Evolutionary conservation across 768 basidiomycete species (phyloP), one percentile per base, ranked within the genome.

Genomic region (Rubroboletus satanas): DNA sequence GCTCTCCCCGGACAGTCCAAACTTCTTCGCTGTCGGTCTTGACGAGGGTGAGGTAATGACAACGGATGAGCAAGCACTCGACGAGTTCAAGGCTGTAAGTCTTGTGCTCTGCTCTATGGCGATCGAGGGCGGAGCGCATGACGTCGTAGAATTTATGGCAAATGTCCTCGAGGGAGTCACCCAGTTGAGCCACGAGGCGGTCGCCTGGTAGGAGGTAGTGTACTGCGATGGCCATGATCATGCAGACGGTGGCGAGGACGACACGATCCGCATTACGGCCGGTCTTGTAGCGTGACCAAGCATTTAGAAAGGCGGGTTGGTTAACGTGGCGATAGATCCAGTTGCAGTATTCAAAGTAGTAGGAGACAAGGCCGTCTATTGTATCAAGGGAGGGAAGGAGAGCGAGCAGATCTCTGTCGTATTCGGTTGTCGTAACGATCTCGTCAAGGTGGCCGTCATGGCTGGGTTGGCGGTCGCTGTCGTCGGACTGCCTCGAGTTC

Each of bases 291-390:
- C 82, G 82, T 31, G 80, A 76, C 90, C 89, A 93, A 21, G 84
- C 83, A 28, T 75, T 70, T 11, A 73, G 71, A 66, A 92, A 88
- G 14, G 82, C 74, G 2, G 72, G 53, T 51, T 84, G 78, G 68
- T 90, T 85, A 55, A 92, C 80, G 65, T 89, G 85, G 38, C 87
- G 83, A 70, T 90, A 89, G 49, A 91, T 83, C 90, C 90, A 93
- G 69, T 88, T 90, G 78, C 88, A 90, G 65, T 88, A 88, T 61
- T 89, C 87, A 62, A 91, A 91, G 70, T 93, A 92, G 71, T 84
- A 86, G 45, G 73, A 71, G 65, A 93, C 77, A 49, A 93, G 82
- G 17, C 78, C 80, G 63, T 92, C 90, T 62, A 91, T 84, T 49
- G 84, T 74, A 44, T 85, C 80, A 50, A 86, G 70, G 18, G 80